These are phyloP conservation scores for Picea abies DNA, from an alignment of 83 land plant genomes.

Conservation along the genomic window DNA sequence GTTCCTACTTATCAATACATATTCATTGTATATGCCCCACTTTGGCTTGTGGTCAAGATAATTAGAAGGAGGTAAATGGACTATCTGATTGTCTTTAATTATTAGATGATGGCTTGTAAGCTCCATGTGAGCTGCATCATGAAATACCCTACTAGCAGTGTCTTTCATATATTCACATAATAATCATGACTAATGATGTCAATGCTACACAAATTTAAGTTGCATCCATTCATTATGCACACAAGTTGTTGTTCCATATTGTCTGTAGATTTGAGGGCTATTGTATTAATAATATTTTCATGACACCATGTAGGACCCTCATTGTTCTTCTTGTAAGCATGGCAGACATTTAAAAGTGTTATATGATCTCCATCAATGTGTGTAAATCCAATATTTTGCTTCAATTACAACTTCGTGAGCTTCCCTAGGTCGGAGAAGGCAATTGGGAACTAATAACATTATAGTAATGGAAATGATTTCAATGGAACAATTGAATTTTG, in stretches of 20 bases:
- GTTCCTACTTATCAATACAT: constrained; percentile 86
- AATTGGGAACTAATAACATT: constrained; percentile 99
- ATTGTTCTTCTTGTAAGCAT: constrained; percentile 93
- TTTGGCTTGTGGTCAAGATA: constrained; percentile 96
- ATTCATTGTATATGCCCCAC: constrained; percentile 97
- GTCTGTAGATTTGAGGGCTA: constrained; percentile 90
- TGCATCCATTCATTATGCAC: constrained; percentile 88
- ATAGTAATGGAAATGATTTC: constrained; percentile 91
- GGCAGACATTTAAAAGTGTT: constrained; percentile 95
- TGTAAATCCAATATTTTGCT: constrained; percentile 90
- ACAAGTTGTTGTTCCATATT: constrained; percentile 92
- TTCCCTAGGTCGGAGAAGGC: constrained; percentile 99
- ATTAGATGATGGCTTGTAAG: constrained; percentile 92
- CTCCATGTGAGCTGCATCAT: constrained; percentile 97
- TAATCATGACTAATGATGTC: constrained; percentile 92
- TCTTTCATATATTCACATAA: constrained; percentile 90
- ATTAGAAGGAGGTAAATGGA: constrained; percentile 91
- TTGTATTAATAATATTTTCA: constrained; percentile 87
- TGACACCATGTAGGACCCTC: constrained; percentile 97
- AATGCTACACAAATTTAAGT: constrained; percentile 88
- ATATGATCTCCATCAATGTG: constrained; percentile 98
- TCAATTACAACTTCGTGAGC: constrained; percentile 99
- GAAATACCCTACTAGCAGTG: constrained; percentile 96
- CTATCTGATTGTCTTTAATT: constrained; percentile 98
- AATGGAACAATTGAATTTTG: constrained; percentile 95